A percentile compares a stretch with the other conserved stretches of the same genome.
These are phyloP conservation scores for Sphaerosporella brunnea DNA, from an alignment of 495 filamentous ascomycete species.

Conservation along the genomic window DNA sequence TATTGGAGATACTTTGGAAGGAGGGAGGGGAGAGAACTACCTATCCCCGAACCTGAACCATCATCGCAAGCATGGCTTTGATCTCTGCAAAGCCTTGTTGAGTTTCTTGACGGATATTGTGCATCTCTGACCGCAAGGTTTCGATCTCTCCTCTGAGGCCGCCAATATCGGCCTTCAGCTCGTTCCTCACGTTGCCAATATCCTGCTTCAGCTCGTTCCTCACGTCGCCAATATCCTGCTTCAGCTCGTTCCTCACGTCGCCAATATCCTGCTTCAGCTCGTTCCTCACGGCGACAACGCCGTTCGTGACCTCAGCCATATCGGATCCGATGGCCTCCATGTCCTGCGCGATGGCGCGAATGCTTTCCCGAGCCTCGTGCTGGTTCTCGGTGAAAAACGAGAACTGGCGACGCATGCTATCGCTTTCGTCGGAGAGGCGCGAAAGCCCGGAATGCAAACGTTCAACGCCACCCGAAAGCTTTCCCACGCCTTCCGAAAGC, in stretches of 20 bases:
- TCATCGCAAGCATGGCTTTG: constrained; percentile 11
- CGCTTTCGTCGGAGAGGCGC: no score
- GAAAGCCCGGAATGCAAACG: no score
- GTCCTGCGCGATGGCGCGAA: no score
- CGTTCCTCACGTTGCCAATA: background rate
- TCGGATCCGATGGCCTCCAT: no score
- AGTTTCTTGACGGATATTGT: constrained; percentile 12
- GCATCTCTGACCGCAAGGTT: background rate
- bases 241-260: constrained; percentile 7
- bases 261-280: constrained; percentile 5
- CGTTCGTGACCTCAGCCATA: constrained; percentile 1
- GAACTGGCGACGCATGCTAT: no score
- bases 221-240: constrained; percentile 7
- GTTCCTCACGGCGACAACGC: constrained; percentile 9
- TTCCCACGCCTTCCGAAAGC: constrained; percentile 14
- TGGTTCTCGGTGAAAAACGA: no score
- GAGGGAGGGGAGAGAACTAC: background rate
- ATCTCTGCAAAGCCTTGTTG: constrained; percentile 20
- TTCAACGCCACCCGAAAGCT: no score
- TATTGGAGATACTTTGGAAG: background rate
- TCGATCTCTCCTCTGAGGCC: constrained; percentile 12
- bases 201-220: constrained; percentile 7
- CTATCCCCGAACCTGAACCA: background rate
- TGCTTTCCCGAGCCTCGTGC: no score
- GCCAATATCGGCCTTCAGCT: constrained; percentile 10